Conservation (phyloP, 208 protist genomes). For the Leishmania martiniquensis region DNA sequence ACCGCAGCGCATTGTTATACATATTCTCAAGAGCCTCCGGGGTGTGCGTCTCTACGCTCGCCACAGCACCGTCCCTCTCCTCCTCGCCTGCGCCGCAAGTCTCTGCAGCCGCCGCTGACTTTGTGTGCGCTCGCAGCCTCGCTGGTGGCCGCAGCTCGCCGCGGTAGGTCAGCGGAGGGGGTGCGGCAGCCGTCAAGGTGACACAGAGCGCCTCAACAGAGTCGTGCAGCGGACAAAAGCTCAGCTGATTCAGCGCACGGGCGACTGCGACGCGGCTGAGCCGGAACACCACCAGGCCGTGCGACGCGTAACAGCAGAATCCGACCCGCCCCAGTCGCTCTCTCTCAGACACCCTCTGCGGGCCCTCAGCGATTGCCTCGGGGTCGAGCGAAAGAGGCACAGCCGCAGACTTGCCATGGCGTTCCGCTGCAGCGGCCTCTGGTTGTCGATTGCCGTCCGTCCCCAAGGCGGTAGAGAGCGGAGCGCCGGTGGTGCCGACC, state of each 20-base stretch:
- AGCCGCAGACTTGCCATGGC: too few relatives aligned
- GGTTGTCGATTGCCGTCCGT: background rate
- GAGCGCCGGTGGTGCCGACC: background rate
- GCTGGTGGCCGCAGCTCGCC: constrained; percentile 44
- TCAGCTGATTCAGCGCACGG: constrained; percentile 39
- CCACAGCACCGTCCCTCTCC: background rate
- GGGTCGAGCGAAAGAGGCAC: constrained; percentile 14
- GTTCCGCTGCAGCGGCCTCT: background rate
- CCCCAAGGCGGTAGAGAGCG: background rate
- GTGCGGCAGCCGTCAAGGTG: constrained; percentile 43
- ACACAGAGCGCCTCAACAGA: constrained; percentile 47
- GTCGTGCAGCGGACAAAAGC: constrained; percentile 32
- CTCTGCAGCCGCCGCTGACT: background rate
- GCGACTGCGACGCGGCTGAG: constrained; percentile 28
- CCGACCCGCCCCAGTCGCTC: constrained; percentile 22
- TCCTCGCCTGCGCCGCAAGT: background rate
- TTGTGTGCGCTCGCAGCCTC: background rate
- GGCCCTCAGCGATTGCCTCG: constrained; percentile 3
- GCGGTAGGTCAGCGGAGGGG: constrained; percentile 45
- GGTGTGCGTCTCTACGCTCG: background rate
- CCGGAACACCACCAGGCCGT: constrained; percentile 48
- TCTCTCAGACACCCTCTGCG: background rate
- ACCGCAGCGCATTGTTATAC: constrained; percentile 26
- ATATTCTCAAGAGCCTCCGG: constrained; percentile 9
- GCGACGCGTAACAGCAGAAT: constrained; percentile 42